A percentile compares a stretch with the other conserved stretches of the same genome.
Evolutionary conservation across 2,329 filamentous ascomycete species (phyloP).

Genomic region (Penicillium thymicola): DNA sequence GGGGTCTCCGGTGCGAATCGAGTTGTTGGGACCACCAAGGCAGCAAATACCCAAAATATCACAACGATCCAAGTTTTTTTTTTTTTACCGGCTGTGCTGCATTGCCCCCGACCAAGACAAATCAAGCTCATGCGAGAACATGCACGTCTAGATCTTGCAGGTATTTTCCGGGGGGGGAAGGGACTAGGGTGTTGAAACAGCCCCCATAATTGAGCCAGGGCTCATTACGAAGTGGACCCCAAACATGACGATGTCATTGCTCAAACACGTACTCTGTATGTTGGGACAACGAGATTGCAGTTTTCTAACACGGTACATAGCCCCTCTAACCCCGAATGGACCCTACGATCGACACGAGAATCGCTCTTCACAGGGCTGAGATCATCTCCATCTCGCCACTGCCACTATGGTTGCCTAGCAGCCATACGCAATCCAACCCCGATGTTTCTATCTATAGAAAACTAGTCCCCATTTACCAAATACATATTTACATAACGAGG

Average conservation of each 20-base stretch:
- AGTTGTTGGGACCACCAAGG: constrained; percentile 3
- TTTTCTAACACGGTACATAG: not conserved
- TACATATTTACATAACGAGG: constrained; percentile 2
- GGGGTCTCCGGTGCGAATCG: constrained; percentile 1
- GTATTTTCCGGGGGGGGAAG: not conserved
- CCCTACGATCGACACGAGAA: constrained; percentile 8
- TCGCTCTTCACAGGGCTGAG: constrained; percentile 3
- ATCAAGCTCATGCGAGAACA: constrained; percentile 1
- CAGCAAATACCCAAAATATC: constrained; percentile 2
- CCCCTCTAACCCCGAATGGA: not conserved
- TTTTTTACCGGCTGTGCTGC: constrained; percentile 4
- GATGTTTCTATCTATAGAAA: constrained; percentile 15
- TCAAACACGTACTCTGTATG: not conserved
- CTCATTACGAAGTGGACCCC: constrained; percentile 6
- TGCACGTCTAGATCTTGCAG: constrained; percentile 3
- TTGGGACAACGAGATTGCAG: not conserved
- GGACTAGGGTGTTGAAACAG: not conserved
- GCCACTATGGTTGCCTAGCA: constrained; percentile 3
- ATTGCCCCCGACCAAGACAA: not conserved
- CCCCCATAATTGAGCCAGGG: not conserved
- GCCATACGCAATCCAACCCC: not conserved
- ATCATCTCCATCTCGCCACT: constrained; percentile 21
- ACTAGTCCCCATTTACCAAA: not conserved
- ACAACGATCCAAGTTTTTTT: no score
- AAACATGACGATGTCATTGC: constrained; percentile 15